Base-by-base conservation (phyloP, 2,329 filamentous ascomycete genomes). In the Cryphonectria parasitica region DNA sequence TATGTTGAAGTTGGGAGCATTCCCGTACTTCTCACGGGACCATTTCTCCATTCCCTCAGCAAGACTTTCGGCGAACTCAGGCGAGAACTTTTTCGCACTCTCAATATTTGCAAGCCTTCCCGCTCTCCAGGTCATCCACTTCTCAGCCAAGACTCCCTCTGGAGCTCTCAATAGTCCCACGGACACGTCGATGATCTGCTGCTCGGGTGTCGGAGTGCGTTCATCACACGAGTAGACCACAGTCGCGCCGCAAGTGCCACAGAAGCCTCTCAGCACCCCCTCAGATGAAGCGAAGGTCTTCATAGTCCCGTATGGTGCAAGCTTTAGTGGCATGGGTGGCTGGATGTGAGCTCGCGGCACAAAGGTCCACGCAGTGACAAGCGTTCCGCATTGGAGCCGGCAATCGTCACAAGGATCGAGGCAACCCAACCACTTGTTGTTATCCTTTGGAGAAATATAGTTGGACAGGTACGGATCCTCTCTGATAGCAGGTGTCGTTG, bases 81-180 rank as follows among this genome's bases (percentile, higher is more conserved):
- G 36, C 64, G 85, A 83, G 67, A 78, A 85, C 31, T 68, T 70
- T 71, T 75, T 77, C 3, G 82, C 83, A 39, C 76, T 78, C 10
- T 79, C 77, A 8, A 72, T 67, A 74, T 76, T 81, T 1, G 76
- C 79, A 13, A 82, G 41, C 69, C 78, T 76, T 0, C 75, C 54
- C 11, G 56, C 77, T 66, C 82, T 77, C 84, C 85, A 86, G 1
- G 79, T 81, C 25, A 86, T 71, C 85, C 85, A 86, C 10, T 79
- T 77, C 72, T 83, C 80, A 0, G 83, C 83, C 76, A 82, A 78
- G 2, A 78, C 74, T 0, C 84, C 84, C 69, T 83, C 83, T 0
- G 82, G 81, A 3, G 83, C 83, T 68, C 83, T 77, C 68, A 87
- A 70, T 2, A 86, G 75, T 1, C 84, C 84, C 1, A 80, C 79